Percentiles rank a stretch among this genome's conserved stretches.
phyloP scores from a whole-genome alignment of 2,329 filamentous ascomycete genomes.

The Xylariales sp. region DNA sequence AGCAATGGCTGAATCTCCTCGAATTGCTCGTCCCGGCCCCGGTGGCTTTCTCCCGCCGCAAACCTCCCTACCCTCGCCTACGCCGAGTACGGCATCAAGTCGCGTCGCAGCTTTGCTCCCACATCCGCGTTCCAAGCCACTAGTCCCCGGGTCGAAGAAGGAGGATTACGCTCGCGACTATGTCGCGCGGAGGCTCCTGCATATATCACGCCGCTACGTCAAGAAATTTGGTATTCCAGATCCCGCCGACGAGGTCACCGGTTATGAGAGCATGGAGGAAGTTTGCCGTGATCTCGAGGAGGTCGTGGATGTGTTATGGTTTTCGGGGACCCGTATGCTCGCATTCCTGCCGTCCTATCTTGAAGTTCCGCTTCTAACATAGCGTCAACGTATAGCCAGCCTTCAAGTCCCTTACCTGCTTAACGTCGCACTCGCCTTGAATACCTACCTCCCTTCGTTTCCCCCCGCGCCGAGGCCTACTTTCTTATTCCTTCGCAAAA shows the following conservation, averaged over 20 bases:
- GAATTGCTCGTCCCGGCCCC: conserved; percentile 23
- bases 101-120: conserved; percentile 59
- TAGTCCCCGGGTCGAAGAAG: conserved; percentile 68
- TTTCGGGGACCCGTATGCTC: conserved; percentile 82
- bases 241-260: conserved; percentile 60
- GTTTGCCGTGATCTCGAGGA: conserved; percentile 79
- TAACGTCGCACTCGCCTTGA: conserved; percentile 78
- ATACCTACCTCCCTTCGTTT: conserved; percentile 78
- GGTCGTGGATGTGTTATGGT: conserved; percentile 85
- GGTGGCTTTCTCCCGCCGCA: conserved; percentile 64
- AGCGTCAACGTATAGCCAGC: conserved; percentile 62
- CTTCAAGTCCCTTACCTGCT: conserved; percentile 88
- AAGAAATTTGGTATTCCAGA: conserved; percentile 66
- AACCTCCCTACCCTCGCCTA: conserved; percentile 63
- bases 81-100: conserved; percentile 62
- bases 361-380: conserved; percentile 15
- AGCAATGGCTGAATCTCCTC: conserved; percentile 43
- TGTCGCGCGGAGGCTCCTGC: conserved; percentile 63
- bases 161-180: conserved; percentile 70
- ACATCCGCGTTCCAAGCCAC: conserved; percentile 63
- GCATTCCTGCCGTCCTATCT: neutral
- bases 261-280: conserved; percentile 72
- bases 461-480: conserved; percentile 73
- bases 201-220: conserved; percentile 68
- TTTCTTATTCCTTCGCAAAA: conserved; percentile 77